phyloP scores from a whole-genome alignment of 2,329 filamentous ascomycete genomes.

The Neonectria coccinea region DNA sequence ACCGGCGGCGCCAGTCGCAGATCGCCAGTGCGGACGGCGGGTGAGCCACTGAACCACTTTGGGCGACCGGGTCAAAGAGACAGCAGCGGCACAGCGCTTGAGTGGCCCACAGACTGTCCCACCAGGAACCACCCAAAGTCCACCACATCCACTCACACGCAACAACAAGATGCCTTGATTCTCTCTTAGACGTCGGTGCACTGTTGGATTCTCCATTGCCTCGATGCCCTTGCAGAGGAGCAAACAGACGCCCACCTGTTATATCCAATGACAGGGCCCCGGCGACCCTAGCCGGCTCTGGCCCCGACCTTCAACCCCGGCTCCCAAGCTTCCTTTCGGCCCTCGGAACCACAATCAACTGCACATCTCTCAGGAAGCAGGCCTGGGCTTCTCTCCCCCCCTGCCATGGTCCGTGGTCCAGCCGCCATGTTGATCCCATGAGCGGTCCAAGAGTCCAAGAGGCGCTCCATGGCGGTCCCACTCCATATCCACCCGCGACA shows the following conservation, averaged over 20 bases:
- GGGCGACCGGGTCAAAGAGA: conserved; percentile 43
- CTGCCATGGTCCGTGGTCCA: conserved; percentile 36
- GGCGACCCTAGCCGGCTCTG: background rate
- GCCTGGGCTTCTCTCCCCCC: conserved; percentile 20
- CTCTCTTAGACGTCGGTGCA: conserved; percentile 5
- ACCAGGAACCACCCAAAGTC: conserved; percentile 18
- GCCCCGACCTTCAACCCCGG: conserved; percentile 13
- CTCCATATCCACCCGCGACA: conserved; percentile 36
- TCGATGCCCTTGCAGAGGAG: conserved; percentile 7
- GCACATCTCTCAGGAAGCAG: conserved; percentile 21
- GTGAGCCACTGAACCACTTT: conserved; percentile 35
- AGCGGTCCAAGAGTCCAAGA: conserved; percentile 25
- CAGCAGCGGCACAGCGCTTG: conserved; percentile 35
- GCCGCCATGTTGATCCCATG: conserved; percentile 37
- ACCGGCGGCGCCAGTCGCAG: conserved; percentile 29
- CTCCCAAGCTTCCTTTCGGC: conserved; percentile 11
- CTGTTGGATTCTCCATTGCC: conserved; percentile 1
- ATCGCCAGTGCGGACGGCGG: conserved; percentile 38
- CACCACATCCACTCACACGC: conserved; percentile 8
- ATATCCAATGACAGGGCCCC: conserved; percentile 13
- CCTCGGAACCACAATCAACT: conserved; percentile 17
- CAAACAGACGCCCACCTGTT: conserved; percentile 7
- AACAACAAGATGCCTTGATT: background rate
- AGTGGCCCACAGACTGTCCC: conserved; percentile 36
- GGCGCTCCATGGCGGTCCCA: conserved; percentile 33